Evolutionary conservation across 345 rosid species (phyloP).

Genomic region (Pistacia vera): DNA sequence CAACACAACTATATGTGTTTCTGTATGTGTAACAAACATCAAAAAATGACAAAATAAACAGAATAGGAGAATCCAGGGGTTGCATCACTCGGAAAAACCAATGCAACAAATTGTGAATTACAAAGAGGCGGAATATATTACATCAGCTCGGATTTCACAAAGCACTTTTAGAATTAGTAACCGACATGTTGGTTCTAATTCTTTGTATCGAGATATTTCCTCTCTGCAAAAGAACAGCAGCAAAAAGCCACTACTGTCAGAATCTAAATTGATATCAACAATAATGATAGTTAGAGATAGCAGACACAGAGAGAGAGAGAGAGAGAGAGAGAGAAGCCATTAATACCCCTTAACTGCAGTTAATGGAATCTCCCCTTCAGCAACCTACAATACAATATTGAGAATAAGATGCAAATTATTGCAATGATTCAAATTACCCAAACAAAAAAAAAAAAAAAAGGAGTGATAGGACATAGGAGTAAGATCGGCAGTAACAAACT

Average conservation of each 20-base stretch:
- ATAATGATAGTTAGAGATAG: background rate
- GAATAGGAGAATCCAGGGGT: background rate
- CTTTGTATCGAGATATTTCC: slow-evolving; percentile 63
- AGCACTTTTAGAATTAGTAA: slow-evolving; percentile 73
- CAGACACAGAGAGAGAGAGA: background rate
- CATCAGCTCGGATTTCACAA: slow-evolving; percentile 82
- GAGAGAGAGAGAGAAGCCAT: slow-evolving; percentile 5
- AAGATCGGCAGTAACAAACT: slow-evolving; percentile 6
- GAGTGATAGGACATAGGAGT: background rate
- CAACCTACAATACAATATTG: slow-evolving; percentile 50
- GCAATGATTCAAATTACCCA: background rate
- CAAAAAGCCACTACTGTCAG: slow-evolving; percentile 14
- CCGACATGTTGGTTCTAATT: slow-evolving; percentile 62
- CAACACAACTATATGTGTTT: background rate
- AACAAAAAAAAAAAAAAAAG: too few relatives aligned
- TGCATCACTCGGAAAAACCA: slow-evolving; percentile 10
- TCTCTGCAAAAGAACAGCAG: slow-evolving; percentile 44
- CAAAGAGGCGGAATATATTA: slow-evolving; percentile 29
- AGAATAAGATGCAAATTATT: background rate
- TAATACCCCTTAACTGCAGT: slow-evolving; percentile 60
- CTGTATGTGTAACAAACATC: too few relatives aligned
- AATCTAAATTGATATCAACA: slow-evolving; percentile 10
- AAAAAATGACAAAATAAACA: background rate
- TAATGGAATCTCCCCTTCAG: slow-evolving; percentile 72
- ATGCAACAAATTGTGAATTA: slow-evolving; percentile 11